These are phyloP conservation scores for Talaromyces albobiverticillius DNA, from an alignment of 2,329 filamentous ascomycete species.

Conservation along the genomic window DNA sequence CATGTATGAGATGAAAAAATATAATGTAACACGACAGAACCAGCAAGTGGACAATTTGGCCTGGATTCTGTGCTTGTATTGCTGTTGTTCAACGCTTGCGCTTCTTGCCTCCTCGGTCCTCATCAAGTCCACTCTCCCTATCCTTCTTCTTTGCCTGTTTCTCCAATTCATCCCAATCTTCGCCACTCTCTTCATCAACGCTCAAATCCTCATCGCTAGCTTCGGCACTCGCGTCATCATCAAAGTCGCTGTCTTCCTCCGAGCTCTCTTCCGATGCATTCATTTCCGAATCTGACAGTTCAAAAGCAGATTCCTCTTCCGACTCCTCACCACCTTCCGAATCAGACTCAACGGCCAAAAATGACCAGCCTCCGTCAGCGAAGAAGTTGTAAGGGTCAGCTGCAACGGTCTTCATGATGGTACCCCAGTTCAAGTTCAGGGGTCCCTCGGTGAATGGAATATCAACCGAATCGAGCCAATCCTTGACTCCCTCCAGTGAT, in stretches of 20 bases:
- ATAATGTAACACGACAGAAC: not conserved
- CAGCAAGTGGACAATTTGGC: not conserved
- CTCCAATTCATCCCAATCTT: conserved; percentile 94
- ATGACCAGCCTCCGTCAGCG: conserved; percentile 89
- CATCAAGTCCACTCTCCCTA: conserved; percentile 52
- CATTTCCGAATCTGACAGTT: conserved; percentile 82
- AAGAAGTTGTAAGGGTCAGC: conserved; percentile 95
- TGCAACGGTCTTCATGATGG: conserved; percentile 98
- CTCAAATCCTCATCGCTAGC: conserved; percentile 58
- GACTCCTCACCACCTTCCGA: conserved; percentile 74
- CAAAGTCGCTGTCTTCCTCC: conserved; percentile 90
- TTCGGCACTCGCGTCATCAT: conserved; percentile 83
- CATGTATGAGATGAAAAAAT: conserved; percentile 1
- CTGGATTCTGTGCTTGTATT: not conserved
- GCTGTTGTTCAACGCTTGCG: conserved; percentile 60
- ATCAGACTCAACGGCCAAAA: conserved; percentile 83
- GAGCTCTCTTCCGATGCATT: conserved; percentile 69
- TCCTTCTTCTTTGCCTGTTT: conserved; percentile 72
- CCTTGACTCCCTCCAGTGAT: conserved; percentile 89
- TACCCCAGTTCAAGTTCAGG: conserved; percentile 96
- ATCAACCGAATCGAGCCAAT: conserved; percentile 94
- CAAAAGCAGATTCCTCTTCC: conserved; percentile 87
- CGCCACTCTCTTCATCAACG: conserved; percentile 71
- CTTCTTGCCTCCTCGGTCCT: conserved; percentile 59
- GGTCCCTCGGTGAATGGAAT: conserved; percentile 93